These are phyloP conservation scores for Pseudocercospora eumusae DNA, from an alignment of 2,329 filamentous ascomycete species.

Conservation along the genomic window DNA sequence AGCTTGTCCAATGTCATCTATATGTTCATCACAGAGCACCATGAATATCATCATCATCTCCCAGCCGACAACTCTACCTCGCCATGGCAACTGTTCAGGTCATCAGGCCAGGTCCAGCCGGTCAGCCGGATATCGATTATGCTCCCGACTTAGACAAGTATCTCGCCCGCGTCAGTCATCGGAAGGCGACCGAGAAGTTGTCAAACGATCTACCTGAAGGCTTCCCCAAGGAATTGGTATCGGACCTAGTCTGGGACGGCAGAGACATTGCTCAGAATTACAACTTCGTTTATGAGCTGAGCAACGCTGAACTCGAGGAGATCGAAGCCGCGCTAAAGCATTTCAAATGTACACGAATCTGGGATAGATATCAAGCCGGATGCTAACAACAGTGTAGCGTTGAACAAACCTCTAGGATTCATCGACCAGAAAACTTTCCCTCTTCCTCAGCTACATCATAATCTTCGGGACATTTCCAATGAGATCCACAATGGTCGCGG, in stretches of 20 bases:
- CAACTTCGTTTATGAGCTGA: neutral
- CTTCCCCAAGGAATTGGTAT: neutral
- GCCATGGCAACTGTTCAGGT: slow-evolving; percentile 24
- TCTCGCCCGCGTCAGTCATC: neutral
- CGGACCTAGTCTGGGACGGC: neutral
- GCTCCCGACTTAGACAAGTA: neutral
- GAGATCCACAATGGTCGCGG: neutral
- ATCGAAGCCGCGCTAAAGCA: neutral
- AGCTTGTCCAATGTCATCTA: neutral
- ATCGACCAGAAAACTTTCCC: neutral
- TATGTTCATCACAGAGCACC: neutral
- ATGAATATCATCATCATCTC: neutral
- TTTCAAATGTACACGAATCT: neutral
- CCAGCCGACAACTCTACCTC: neutral
- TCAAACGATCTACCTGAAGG: neutral
- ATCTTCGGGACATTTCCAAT: neutral
- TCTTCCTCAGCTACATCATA: neutral
- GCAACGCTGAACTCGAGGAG: neutral
- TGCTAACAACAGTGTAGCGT: neutral
- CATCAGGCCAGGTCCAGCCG: slow-evolving; percentile 18
- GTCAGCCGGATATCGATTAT: neutral
- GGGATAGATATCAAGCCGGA: neutral
- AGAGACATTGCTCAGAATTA: neutral
- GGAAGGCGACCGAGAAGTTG: neutral
- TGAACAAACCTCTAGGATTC: neutral